phyloP scores from a whole-genome alignment of 441 rosid genomes.

The Populus hybrid region DNA sequence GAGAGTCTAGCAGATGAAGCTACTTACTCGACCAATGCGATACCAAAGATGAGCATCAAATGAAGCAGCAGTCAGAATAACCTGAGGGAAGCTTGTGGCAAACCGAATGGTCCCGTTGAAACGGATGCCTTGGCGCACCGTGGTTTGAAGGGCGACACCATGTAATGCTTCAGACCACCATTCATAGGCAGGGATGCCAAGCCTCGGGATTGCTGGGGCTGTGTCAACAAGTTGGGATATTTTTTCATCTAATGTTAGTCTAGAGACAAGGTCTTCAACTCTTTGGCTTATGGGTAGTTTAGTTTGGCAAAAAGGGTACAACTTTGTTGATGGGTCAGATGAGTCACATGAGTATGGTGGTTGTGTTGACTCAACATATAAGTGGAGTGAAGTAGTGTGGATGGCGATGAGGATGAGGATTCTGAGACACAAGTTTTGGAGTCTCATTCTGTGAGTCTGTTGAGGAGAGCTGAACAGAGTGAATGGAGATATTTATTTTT shows the following conservation, averaged over 20 bases:
- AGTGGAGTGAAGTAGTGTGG: not conserved
- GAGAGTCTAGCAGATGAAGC: not conserved
- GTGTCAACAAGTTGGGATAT: not conserved
- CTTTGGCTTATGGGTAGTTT: slow-evolving; percentile 13
- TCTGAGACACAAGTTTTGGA: not conserved
- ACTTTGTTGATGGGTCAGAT: slow-evolving; percentile 42
- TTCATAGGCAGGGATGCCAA: slow-evolving; percentile 8
- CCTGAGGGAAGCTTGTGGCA: slow-evolving; percentile 87
- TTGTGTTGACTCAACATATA: slow-evolving; percentile 12
- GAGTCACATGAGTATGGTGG: slow-evolving; percentile 64
- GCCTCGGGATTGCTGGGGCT: not conserved
- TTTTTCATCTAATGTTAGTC: not conserved
- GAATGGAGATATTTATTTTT: not conserved
- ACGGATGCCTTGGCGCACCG: slow-evolving; percentile 40
- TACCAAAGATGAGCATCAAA: slow-evolving; percentile 65
- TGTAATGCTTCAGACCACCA: slow-evolving; percentile 64
- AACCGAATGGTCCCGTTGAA: slow-evolving; percentile 54
- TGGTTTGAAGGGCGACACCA: slow-evolving; percentile 55
- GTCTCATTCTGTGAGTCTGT: not conserved
- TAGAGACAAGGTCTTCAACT: not conserved
- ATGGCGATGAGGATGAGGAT: not conserved
- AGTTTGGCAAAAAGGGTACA: slow-evolving; percentile 52
- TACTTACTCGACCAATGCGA: slow-evolving; percentile 64
- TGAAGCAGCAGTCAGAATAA: slow-evolving; percentile 69
- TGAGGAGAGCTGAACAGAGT: not conserved